Evolutionary conservation across 192 early-diverging fungal genomes (phyloP).

Genomic region (Linnemannia elongata): DNA sequence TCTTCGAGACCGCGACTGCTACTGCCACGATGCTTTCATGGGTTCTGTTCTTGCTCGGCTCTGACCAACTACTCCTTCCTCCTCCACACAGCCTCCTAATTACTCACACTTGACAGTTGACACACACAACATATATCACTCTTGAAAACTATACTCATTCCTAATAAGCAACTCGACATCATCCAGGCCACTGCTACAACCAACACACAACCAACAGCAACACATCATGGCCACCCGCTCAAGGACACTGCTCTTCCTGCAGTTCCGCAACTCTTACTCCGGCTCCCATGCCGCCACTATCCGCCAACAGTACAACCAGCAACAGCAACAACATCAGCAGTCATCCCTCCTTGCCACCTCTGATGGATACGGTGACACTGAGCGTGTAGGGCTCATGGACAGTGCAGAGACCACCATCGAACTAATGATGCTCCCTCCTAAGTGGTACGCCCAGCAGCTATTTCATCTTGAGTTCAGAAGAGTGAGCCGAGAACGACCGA

Average conservation of each 20-base stretch:
- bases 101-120: background rate
- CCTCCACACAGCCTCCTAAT: background rate
- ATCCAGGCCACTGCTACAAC: conserved; percentile 1
- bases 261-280: conserved; percentile 92
- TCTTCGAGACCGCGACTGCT: background rate
- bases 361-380: conserved; percentile 48
- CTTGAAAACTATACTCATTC: background rate
- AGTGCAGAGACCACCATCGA: conserved; percentile 89
- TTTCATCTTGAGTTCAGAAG: background rate
- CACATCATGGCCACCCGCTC: conserved; percentile 84
- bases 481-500: background rate
- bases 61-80: background rate
- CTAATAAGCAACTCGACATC: background rate
- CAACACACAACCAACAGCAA: background rate
- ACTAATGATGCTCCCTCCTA: conserved; percentile 89
- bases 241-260: conserved; percentile 92
- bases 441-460: conserved; percentile 73
- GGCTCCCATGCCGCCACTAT: conserved; percentile 52
- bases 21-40: background rate
- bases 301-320: conserved; percentile 55
- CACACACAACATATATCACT: background rate
- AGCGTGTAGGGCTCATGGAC: conserved; percentile 72
- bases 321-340: conserved; percentile 58
- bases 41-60: background rate
- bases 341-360: conserved; percentile 58